Conservation (phyloP, 345 rosid species). For the Eucalyptus albens region DNA sequence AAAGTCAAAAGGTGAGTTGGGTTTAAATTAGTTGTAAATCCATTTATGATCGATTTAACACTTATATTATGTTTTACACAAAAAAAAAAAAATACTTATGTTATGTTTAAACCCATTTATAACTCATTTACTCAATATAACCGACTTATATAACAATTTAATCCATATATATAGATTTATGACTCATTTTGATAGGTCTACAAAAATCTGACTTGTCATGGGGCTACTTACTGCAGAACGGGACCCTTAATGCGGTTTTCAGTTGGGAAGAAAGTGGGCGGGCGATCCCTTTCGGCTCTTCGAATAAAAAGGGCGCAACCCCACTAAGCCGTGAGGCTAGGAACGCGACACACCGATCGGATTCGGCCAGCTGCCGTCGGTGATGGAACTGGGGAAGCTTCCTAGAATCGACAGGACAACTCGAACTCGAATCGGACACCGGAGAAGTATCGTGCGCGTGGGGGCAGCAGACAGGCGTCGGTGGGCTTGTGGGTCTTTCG, state of each 20-base stretch:
- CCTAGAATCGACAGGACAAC: not conserved
- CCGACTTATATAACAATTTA: no score
- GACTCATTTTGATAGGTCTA: not conserved
- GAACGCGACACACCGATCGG: not conserved
- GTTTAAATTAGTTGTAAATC: no score
- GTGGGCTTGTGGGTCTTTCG: not conserved
- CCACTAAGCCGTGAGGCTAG: not conserved
- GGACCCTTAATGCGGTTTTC: not conserved
- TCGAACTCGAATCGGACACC: not conserved
- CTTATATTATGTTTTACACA: no score
- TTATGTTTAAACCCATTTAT: no score
- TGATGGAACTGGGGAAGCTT: not conserved
- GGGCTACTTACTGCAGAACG: not conserved
- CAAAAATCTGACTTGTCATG: not conserved
- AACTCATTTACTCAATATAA: not conserved
- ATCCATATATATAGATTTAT: no score
- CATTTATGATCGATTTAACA: no score
- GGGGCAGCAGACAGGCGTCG: not conserved
- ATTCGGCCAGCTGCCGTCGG: not conserved
- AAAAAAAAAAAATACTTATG: no score
- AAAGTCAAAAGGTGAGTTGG: not conserved
- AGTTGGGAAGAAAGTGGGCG: not conserved
- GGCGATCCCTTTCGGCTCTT: not conserved
- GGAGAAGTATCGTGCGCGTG: not conserved
- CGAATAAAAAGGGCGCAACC: not conserved